These are phyloP conservation scores for Paramecium caudatum DNA, from an alignment of 73 alveolate species.

Conservation along the genomic window DNA sequence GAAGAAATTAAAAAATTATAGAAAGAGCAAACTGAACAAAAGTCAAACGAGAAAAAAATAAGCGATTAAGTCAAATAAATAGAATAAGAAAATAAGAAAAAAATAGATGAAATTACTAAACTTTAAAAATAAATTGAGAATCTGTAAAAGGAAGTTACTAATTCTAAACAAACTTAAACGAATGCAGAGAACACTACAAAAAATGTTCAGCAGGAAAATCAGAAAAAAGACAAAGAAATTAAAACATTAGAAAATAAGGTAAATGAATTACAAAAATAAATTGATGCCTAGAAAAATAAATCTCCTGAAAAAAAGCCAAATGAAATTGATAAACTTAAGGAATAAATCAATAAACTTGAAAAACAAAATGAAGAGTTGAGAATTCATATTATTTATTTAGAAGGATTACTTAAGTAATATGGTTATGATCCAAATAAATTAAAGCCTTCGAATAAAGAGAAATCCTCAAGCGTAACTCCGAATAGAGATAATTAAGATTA, in stretches of 20 bases:
- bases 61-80: neutral
- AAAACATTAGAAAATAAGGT: constrained; percentile 1
- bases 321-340: neutral
- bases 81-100: neutral
- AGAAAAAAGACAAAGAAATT: neutral
- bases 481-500: neutral
- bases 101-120: neutral
- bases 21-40: neutral
- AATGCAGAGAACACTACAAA: neutral
- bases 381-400: constrained; percentile 8
- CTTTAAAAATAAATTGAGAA: neutral
- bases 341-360: neutral
- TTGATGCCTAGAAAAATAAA: neutral
- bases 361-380: constrained; percentile 19
- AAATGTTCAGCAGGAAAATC: neutral
- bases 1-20: neutral
- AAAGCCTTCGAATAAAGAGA: neutral
- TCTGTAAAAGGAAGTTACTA: neutral
- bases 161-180: neutral
- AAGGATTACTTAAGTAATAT: constrained; percentile 8
- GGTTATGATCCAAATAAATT: constrained; percentile 43
- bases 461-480: neutral
- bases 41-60: neutral
- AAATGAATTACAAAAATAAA: neutral
- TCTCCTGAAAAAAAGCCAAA: neutral